Conservation (phyloP, 768 basidiomycete species). For the Heimioporus sp. region DNA sequence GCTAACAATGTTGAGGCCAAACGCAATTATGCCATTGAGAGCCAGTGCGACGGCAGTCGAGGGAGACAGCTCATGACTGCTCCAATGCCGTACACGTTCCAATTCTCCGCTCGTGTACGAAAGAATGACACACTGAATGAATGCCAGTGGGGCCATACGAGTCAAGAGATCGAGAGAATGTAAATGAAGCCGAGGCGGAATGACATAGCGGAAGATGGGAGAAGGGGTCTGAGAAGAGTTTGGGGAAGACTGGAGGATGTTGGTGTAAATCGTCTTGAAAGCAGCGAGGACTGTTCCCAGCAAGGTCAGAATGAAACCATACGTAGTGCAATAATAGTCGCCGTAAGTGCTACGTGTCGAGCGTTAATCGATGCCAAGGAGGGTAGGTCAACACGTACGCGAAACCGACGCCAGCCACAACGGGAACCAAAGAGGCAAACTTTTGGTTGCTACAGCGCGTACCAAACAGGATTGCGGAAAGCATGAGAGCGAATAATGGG, state of each 20-base stretch:
- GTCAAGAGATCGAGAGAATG: constrained; percentile 86
- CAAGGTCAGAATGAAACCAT: constrained; percentile 85
- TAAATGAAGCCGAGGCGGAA: constrained; percentile 39
- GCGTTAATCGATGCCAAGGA: too few relatives aligned
- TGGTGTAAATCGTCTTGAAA: constrained; percentile 90
- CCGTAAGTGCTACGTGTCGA: constrained; percentile 77
- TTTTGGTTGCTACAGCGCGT: constrained; percentile 59
- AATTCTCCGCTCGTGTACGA: constrained; percentile 84
- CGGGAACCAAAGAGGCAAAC: constrained; percentile 74
- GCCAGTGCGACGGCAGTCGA: constrained; percentile 53
- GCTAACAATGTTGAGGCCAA: constrained; percentile 89
- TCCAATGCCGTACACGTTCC: constrained; percentile 50
- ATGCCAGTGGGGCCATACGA: constrained; percentile 90
- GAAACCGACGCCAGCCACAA: constrained; percentile 86
- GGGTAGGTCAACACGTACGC: constrained; percentile 48
- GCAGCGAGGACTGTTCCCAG: constrained; percentile 90
- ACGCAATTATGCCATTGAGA: constrained; percentile 85
- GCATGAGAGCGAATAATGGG: constrained; percentile 85
- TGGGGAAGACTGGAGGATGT: constrained; percentile 61
- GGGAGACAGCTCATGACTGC: constrained; percentile 37
- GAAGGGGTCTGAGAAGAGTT: constrained; percentile 12
- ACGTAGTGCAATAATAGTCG: constrained; percentile 87
- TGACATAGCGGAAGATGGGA: constrained; percentile 17
- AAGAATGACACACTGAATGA: constrained; percentile 78
- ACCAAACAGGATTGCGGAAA: constrained; percentile 70